phyloP scores from a whole-genome alignment of 768 basidiomycete species.

The Mycena latifolia region DNA sequence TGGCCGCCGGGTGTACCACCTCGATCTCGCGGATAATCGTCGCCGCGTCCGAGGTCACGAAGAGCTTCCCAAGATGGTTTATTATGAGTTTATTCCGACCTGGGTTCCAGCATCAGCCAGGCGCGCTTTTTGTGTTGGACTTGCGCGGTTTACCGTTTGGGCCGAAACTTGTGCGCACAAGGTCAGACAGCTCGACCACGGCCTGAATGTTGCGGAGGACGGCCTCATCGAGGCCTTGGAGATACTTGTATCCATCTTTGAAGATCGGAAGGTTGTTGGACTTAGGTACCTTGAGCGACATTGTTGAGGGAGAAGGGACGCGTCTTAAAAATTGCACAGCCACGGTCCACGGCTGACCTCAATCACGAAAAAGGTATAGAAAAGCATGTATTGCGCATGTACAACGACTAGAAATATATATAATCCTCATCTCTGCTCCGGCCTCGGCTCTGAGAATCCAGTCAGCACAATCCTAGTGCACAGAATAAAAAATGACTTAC shows the following conservation, averaged over 20 bases:
- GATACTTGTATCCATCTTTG: constrained; percentile 97
- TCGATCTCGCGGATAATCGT: constrained; percentile 99
- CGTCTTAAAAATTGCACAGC: constrained; percentile 26
- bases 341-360: neutral
- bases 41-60: constrained; percentile 98
- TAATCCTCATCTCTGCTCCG: constrained; percentile 48
- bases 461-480: neutral
- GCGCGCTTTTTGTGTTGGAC: constrained; percentile 6
- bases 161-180: constrained; percentile 96
- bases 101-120: constrained; percentile 43
- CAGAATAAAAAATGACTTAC: constrained; percentile 51
- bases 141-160: constrained; percentile 73
- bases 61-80: constrained; percentile 95
- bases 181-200: constrained; percentile 93
- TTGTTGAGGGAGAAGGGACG: constrained; percentile 47
- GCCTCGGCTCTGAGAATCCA: constrained; percentile 54
- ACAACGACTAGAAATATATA: neutral
- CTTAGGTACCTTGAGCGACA: constrained; percentile 97
- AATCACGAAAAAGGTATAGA: neutral
- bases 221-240: constrained; percentile 96
- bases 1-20: constrained; percentile 98
- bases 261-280: constrained; percentile 91
- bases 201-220: constrained; percentile 96
- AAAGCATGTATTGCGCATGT: neutral
- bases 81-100: constrained; percentile 98